Percentiles rank a stretch among this genome's conserved stretches.
Evolutionary conservation across 345 rosid species (phyloP).

Genomic region (Hibiscus trionum): DNA sequence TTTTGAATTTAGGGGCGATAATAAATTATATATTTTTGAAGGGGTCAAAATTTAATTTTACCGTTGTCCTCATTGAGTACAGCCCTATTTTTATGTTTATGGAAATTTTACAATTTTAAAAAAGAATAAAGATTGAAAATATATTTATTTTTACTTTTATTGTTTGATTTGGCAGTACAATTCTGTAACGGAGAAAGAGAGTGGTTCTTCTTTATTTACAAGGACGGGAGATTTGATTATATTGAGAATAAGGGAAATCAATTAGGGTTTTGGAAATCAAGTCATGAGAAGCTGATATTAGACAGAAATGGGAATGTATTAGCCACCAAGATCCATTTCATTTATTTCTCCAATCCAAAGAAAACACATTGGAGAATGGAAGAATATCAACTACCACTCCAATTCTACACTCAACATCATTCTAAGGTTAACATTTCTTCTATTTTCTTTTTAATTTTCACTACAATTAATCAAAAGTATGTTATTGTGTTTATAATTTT

Average conservation of each 20-base stretch:
- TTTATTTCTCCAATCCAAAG: slow-evolving; percentile 12
- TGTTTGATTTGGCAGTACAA: not conserved
- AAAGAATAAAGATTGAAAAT: too few species aligned
- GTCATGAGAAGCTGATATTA: not conserved
- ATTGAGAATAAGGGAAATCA: not conserved
- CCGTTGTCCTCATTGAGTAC: too few species aligned
- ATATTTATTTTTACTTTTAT: too few species aligned
- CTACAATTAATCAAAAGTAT: too few species aligned
- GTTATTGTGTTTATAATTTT: too few species aligned
- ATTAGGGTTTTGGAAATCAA: slow-evolving; percentile 23
- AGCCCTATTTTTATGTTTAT: too few species aligned
- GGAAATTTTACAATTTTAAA: too few species aligned
- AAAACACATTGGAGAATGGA: slow-evolving; percentile 30
- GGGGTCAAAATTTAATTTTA: too few species aligned
- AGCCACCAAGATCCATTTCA: slow-evolving; percentile 13
- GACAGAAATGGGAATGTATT: not conserved
- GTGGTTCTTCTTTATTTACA: slow-evolving; percentile 20
- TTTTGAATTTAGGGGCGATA: too few species aligned
- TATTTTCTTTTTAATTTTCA: too few species aligned
- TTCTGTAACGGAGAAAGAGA: slow-evolving; percentile 3
- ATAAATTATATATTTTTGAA: too few species aligned
- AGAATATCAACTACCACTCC: slow-evolving; percentile 6
- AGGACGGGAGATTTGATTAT: not conserved
- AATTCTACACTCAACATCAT: not conserved
- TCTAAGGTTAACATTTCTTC: not conserved